Evolutionary conservation across 2,329 filamentous ascomycete genomes (phyloP).

Genomic region (Fusarium oxysporum): DNA sequence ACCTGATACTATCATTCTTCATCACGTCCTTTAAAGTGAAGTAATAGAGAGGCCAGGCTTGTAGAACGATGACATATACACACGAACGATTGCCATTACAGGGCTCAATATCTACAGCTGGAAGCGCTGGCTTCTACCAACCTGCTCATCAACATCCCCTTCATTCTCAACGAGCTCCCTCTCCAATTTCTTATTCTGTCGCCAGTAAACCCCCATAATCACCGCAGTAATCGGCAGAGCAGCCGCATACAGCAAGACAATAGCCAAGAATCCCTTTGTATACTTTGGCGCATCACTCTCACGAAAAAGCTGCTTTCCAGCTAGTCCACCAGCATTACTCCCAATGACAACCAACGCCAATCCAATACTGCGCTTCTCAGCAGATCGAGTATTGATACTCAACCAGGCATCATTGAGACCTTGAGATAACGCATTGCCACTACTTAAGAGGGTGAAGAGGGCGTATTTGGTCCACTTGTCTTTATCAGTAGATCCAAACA

Average conservation of each 20-base stretch:
- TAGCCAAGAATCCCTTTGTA: slow-evolving; percentile 26
- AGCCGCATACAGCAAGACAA: slow-evolving; percentile 31
- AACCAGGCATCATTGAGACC: slow-evolving; percentile 44
- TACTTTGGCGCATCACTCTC: slow-evolving; percentile 38
- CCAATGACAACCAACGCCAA: slow-evolving; percentile 42
- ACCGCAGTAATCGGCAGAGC: slow-evolving; percentile 29
- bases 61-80: not conserved
- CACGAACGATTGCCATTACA: too few relatives aligned
- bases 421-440: slow-evolving; percentile 38
- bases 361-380: slow-evolving; percentile 36
- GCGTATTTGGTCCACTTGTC: slow-evolving; percentile 37
- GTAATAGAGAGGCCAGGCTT: not conserved
- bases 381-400: slow-evolving; percentile 32
- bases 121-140: not conserved
- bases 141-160: not conserved
- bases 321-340: slow-evolving; percentile 39
- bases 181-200: slow-evolving; percentile 31
- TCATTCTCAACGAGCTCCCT: not conserved
- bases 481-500: slow-evolving; percentile 11
- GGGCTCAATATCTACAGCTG: not conserved
- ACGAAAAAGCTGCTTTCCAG: slow-evolving; percentile 42
- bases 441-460: slow-evolving; percentile 30
- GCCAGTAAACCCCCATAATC: slow-evolving; percentile 40
- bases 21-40: not conserved
- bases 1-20: too few relatives aligned